Base-by-base conservation (phyloP, 768 basidiomycete genomes). In the Royoungia palumana region DNA sequence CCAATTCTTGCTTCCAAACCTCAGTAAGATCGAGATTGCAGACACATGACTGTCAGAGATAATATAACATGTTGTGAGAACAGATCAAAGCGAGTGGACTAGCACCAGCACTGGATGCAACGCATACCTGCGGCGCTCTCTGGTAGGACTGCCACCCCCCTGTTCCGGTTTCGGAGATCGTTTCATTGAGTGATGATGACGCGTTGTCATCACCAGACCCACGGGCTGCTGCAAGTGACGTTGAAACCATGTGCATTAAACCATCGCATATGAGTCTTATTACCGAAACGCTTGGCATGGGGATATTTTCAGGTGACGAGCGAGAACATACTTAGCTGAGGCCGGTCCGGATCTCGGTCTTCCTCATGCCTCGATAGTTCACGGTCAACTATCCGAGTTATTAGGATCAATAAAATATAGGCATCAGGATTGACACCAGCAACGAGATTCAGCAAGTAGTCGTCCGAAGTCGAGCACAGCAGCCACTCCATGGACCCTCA, bases 251-350 rank as follows among this genome's bases (percentile, higher is more conserved):
- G 22, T 35, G 19, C 35, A 22, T 34, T 28, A 30, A 16, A 27
- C 14, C 16, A 30, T 21, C 16, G 21, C n/a, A n/a, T n/a, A n/a
- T n/a, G 36, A 16, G 2, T 30, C 59, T 57, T 57, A 61, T 69
- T 73, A 19, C 81, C 80, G 54, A 28, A 28, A 11, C 78, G 79
- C 62, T 83, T 87, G 14, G 82, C 76, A 24, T 89, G 83, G 20
- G 93, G 75, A 61, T 94, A 95, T 51, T 78, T 87, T 12, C 95
- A 95, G 0, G 88, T 93, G 3, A 88, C 70, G 2, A 94, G 77
- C 0, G 94, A 96, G 66, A 95, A 97, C 13, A 82, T 75, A 0
- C n/a, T n/a, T n/a, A n/a, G n/a, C n/a, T n/a, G n/a, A n/a, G 94
- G 94, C 47, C 73, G 75, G 51, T 92, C 90, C 5, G 70, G 66